Percentiles rank a stretch among this genome's conserved stretches.
Conservation (phyloP, 768 basidiomycete species). For the Dioszegia aurantiaca region DNA sequence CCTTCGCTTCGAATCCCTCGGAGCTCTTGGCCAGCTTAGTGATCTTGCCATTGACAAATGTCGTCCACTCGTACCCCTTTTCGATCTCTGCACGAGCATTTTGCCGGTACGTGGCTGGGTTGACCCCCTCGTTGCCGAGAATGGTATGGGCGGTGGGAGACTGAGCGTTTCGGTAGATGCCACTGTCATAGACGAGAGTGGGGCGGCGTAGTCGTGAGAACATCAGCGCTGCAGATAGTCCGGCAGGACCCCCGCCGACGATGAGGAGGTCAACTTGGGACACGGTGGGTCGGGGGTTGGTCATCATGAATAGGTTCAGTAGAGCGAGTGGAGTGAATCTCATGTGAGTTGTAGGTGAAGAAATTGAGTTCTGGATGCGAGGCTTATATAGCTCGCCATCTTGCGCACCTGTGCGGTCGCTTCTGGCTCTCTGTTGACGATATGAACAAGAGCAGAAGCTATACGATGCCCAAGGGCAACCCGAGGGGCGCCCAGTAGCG, state of each 20-base stretch:
- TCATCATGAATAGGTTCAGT: conserved; percentile 7
- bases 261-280: conserved; percentile 24
- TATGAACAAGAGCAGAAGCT: too few species aligned
- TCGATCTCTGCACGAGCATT: conserved; percentile 17
- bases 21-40: not conserved
- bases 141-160: conserved; percentile 28
- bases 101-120: conserved; percentile 16
- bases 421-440: too few species aligned
- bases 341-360: not conserved
- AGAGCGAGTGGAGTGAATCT: conserved; percentile 5
- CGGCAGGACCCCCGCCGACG: conserved; percentile 46
- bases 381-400: too few species aligned
- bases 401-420: too few species aligned
- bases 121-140: conserved; percentile 16
- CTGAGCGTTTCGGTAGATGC: conserved; percentile 30
- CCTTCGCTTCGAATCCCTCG: conserved; percentile 21
- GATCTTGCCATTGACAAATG: conserved; percentile 20
- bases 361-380: not conserved
- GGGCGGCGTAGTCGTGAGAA: conserved; percentile 31
- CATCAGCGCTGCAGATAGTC: conserved; percentile 36
- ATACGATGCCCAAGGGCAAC: too few species aligned
- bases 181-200: conserved; percentile 35
- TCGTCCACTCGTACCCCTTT: conserved; percentile 17
- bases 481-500: too few species aligned
- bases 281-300: not conserved